phyloP scores from a whole-genome alignment of 306 rosid species.

The Vachellia pachyceras region DNA sequence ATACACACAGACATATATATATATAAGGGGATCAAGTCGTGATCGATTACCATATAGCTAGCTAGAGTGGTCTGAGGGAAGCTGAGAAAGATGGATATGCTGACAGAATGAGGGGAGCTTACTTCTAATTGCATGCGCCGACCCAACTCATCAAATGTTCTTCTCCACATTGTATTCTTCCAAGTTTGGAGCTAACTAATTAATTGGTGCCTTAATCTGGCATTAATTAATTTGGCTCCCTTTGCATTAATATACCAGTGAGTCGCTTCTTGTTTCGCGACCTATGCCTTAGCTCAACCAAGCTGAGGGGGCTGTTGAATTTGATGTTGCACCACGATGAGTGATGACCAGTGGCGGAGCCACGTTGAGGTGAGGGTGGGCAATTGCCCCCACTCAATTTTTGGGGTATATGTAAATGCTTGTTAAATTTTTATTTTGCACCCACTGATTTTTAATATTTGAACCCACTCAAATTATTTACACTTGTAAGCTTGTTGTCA shows the following conservation, averaged over 20 bases:
- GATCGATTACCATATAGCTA: background rate
- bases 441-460: too few species aligned
- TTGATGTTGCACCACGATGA: too few species aligned
- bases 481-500: too few species aligned
- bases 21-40: background rate
- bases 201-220: background rate
- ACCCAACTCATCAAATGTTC: background rate
- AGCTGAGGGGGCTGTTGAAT: background rate
- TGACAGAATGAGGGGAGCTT: slow-evolving; percentile 60
- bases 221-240: background rate
- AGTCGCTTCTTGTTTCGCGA: background rate
- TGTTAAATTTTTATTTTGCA: too few species aligned
- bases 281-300: background rate
- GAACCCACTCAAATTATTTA: too few species aligned
- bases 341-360: too few species aligned
- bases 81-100: slow-evolving; percentile 49
- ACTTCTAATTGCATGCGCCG: slow-evolving; percentile 57
- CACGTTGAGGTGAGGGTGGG: too few species aligned
- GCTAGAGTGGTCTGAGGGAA: background rate
- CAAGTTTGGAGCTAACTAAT: background rate
- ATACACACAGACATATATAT: background rate
- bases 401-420: too few species aligned
- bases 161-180: background rate
- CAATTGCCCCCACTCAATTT: too few species aligned
- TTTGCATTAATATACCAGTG: background rate